Evolutionary conservation across 495 filamentous ascomycete species (phyloP).

Genomic region (Penicillium turbatum): DNA sequence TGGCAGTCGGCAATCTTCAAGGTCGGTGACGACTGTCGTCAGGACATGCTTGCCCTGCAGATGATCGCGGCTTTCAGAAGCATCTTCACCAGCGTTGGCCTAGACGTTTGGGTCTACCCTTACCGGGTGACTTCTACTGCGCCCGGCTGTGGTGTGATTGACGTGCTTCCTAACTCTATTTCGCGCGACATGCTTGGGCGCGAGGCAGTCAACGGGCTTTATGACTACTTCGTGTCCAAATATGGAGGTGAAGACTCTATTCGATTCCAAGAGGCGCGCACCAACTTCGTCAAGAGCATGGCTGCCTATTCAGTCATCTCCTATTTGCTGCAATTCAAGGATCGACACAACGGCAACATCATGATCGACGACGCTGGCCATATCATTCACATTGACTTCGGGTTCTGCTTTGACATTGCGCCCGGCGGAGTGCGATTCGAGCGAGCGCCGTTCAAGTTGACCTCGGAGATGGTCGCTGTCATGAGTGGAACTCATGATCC

Average conservation of each 20-base stretch:
- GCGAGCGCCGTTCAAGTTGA: constrained; percentile 96
- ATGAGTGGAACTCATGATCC: constrained; percentile 75
- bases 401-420: constrained; percentile 98
- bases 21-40: constrained; percentile 96
- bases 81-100: constrained; percentile 88
- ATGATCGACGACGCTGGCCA: constrained; percentile 97
- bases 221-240: constrained; percentile 96
- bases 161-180: constrained; percentile 94
- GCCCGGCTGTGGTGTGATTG: constrained; percentile 96
- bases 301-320: constrained; percentile 99
- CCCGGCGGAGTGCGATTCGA: constrained; percentile 96
- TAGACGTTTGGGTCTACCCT: constrained; percentile 95
- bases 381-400: constrained; percentile 98
- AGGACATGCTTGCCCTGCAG: constrained; percentile 93
- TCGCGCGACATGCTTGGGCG: constrained; percentile 98
- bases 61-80: constrained; percentile 97
- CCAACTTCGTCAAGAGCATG: constrained; percentile 99
- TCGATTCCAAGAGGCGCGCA: constrained; percentile 89
- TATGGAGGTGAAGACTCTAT: constrained; percentile 95
- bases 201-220: constrained; percentile 94
- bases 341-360: constrained; percentile 98
- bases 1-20: constrained; percentile 99
- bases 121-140: constrained; percentile 98
- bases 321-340: constrained; percentile 97
- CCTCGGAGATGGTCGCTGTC: constrained; percentile 93